phyloP scores from a whole-genome alignment of 176 grass and related monocot genomes.

The Lolium rigidum region DNA sequence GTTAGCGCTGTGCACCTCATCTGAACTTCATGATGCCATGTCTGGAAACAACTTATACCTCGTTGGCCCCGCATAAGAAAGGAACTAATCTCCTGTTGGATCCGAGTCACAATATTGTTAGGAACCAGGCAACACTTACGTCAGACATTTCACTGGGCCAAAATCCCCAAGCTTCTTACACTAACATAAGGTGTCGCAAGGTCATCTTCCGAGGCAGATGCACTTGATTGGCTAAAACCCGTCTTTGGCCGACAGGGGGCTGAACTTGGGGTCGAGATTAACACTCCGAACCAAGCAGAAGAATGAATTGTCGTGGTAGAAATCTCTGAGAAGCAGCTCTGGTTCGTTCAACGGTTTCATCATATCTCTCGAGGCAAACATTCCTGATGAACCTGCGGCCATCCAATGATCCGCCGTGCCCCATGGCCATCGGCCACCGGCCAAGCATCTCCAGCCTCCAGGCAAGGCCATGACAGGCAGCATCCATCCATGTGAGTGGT shows the following conservation, averaged over 20 bases:
- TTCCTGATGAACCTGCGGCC: neutral
- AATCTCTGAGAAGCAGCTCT: neutral
- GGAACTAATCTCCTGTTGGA: neutral
- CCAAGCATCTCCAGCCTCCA: slow-evolving; percentile 34
- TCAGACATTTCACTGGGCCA: neutral
- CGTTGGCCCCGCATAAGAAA: no score
- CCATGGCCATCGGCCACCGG: neutral
- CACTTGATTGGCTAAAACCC: no score
- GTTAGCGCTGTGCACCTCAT: neutral
- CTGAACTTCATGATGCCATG: neutral
- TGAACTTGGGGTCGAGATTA: neutral
- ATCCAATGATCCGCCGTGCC: neutral
- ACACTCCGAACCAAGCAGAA: neutral
- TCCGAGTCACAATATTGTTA: neutral
- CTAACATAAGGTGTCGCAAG: neutral
- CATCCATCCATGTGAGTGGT: slow-evolving; percentile 26
- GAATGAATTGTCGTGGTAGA: neutral
- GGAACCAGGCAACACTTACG: neutral
- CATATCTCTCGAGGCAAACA: slow-evolving; percentile 9
- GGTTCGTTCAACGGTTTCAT: slow-evolving; percentile 19
- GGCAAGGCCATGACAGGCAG: slow-evolving; percentile 26
- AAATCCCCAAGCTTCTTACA: neutral
- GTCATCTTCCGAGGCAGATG: neutral
- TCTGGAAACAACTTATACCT: neutral
- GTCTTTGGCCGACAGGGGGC: no score